Percentiles rank a stretch among this genome's conserved stretches.
Evolutionary conservation across 2,329 filamentous ascomycete genomes (phyloP).

Genomic region (Helotiales sp.): DNA sequence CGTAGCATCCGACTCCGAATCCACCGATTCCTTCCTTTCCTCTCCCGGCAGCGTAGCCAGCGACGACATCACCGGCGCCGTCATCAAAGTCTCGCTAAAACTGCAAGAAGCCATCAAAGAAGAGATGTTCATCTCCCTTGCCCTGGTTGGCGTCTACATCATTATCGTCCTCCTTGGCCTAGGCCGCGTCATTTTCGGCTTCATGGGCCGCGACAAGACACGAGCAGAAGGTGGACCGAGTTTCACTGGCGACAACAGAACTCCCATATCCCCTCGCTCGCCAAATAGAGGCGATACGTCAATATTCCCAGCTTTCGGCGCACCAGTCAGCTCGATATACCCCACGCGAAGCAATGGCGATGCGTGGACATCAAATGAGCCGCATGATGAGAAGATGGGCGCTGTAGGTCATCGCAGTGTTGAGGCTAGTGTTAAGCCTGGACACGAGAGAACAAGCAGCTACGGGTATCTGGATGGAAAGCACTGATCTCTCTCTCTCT

Average conservation of each 20-base stretch:
- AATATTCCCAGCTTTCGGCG: conserved; percentile 35
- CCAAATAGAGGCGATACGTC: conserved; percentile 21
- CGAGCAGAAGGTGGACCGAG: conserved; percentile 62
- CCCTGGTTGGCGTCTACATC: conserved; percentile 77
- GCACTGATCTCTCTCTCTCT: conserved; percentile 5
- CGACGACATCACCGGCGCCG: conserved; percentile 80
- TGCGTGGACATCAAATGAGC: conserved; percentile 14
- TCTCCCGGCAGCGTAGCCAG: conserved; percentile 73
- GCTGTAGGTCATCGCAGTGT: conserved; percentile 31
- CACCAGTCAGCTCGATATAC: conserved; percentile 27
- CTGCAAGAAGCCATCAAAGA: conserved; percentile 71
- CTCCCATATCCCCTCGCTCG: conserved; percentile 19
- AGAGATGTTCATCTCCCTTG: conserved; percentile 80
- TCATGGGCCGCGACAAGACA: conserved; percentile 63
- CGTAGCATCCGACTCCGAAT: conserved; percentile 58
- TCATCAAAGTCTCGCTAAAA: conserved; percentile 70
- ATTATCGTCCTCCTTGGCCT: conserved; percentile 78
- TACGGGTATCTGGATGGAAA: conserved; percentile 37
- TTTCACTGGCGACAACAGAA: conserved; percentile 35
- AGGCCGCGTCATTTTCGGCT: conserved; percentile 65
- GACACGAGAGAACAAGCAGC: conserved; percentile 35
- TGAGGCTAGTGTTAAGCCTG: conserved; percentile 28
- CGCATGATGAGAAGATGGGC: conserved; percentile 32
- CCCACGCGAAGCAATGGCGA: conserved; percentile 18
- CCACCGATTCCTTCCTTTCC: conserved; percentile 75